Conservation (phyloP, 176 grass and related monocot species). For the Hyparrhenia diplandra region DNA sequence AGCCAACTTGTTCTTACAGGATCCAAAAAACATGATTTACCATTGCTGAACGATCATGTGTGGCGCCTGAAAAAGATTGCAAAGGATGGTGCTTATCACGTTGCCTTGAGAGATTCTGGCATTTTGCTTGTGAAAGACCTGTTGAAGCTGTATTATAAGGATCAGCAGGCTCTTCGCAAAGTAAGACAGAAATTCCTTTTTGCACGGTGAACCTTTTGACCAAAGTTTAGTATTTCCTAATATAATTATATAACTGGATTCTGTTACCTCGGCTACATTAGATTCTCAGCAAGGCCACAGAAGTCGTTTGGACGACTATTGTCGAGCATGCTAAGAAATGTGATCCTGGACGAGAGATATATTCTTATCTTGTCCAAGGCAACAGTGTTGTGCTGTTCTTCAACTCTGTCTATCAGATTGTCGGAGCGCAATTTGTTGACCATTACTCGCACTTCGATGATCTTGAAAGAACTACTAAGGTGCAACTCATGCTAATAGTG, state of each 20-base stretch:
- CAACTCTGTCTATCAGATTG: constrained; percentile 13
- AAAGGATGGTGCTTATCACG: constrained; percentile 29
- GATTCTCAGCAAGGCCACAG: constrained; percentile 15
- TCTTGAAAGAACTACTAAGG: not conserved
- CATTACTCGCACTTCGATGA: constrained; percentile 15
- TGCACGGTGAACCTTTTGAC: not conserved
- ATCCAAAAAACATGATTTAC: constrained; percentile 27
- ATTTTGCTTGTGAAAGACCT: not conserved
- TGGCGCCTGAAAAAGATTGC: constrained; percentile 39
- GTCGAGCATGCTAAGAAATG: constrained; percentile 39
- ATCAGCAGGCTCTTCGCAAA: constrained; percentile 1
- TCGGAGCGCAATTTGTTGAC: not conserved
- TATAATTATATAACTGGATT: not conserved
- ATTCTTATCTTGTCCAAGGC: not conserved
- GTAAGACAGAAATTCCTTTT: constrained; percentile 26
- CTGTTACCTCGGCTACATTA: not conserved
- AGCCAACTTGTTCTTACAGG: constrained; percentile 2
- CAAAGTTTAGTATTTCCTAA: not conserved
- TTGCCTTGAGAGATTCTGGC: not conserved
- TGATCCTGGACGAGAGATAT: constrained; percentile 23
- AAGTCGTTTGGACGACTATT: constrained; percentile 14
- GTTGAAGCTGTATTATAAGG: constrained; percentile 19
- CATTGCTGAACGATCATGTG: constrained; percentile 35
- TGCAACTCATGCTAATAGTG: not conserved
- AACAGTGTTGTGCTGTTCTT: constrained; percentile 2